Evolutionary conservation across 768 basidiomycete genomes (phyloP).

Genomic region (Mrakia gelida): DNA sequence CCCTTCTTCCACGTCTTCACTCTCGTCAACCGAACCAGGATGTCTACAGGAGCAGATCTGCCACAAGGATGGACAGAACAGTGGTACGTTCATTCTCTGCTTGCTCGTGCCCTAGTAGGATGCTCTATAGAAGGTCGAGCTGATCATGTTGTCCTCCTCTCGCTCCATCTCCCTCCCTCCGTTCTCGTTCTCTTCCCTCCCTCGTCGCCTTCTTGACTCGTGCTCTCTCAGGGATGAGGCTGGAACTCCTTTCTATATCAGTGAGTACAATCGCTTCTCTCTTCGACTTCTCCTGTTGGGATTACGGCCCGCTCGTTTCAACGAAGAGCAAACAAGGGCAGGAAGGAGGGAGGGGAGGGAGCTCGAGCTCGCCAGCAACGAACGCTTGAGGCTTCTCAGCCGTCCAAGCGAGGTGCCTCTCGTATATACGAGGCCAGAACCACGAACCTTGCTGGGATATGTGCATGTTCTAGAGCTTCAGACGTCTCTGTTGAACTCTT

Average conservation of each 20-base stretch:
- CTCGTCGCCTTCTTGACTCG: neutral
- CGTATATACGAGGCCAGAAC: neutral
- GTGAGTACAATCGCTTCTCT: constrained; percentile 8
- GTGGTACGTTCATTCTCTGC: neutral
- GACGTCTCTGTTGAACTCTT: neutral
- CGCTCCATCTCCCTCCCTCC: neutral
- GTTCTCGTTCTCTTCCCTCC: neutral
- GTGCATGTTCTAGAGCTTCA: constrained; percentile 31
- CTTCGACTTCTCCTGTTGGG: neutral
- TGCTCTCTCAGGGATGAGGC: constrained; percentile 19
- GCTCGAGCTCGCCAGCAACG: neutral
- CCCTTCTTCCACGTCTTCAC: neutral
- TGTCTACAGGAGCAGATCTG: neutral
- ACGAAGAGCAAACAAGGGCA: neutral
- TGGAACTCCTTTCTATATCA: constrained; percentile 32
- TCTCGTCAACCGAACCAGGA: neutral
- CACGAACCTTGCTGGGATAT: neutral
- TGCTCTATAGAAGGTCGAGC: neutral
- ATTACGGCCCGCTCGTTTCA: neutral
- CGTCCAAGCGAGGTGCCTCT: too few relatives aligned
- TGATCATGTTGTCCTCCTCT: neutral
- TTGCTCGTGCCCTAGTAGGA: neutral
- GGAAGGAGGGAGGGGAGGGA: neutral
- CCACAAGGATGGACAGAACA: constrained; percentile 1
- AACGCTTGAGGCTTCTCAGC: neutral